Percentiles rank a stretch among this genome's conserved stretches.
phyloP scores from a whole-genome alignment of 805 yeast genomes.

The Wickerhamiella alocasiicola region DNA sequence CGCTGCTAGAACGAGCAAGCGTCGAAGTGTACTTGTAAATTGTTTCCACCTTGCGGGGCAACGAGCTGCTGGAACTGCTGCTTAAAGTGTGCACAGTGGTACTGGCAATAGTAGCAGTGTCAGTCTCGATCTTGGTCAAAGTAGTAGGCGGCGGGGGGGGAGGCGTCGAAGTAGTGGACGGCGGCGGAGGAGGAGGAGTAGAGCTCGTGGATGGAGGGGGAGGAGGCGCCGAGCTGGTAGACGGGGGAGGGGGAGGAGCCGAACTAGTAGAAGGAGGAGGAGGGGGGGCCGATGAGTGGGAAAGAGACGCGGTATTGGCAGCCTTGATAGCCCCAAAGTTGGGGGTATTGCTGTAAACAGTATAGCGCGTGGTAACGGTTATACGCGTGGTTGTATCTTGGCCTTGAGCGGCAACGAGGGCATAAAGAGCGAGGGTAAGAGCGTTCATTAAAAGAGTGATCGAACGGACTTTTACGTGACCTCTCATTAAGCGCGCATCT shows the following conservation, averaged over 20 bases:
- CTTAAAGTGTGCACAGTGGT: slow-evolving; percentile 10
- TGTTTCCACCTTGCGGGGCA: too few species aligned
- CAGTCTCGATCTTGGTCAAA: neutral
- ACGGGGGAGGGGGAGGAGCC: neutral
- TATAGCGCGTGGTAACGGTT: slow-evolving; percentile 8
- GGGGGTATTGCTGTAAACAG: slow-evolving; percentile 7
- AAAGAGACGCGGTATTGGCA: neutral
- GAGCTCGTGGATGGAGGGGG: neutral
- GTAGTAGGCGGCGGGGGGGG: neutral
- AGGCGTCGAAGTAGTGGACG: neutral
- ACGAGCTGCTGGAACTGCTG: too few species aligned
- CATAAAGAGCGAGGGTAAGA: neutral
- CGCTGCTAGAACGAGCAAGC: too few species aligned
- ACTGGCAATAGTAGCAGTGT: slow-evolving; percentile 4
- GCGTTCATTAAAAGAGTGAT: slow-evolving; percentile 11
- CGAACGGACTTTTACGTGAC: neutral
- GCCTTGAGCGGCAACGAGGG: slow-evolving; percentile 3
- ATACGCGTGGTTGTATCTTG: slow-evolving; percentile 1
- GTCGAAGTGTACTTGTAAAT: too few species aligned
- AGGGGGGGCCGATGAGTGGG: neutral
- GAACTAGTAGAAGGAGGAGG: neutral
- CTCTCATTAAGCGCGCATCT: neutral
- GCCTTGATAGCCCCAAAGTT: neutral
- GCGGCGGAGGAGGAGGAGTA: neutral
- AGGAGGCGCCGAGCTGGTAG: neutral